Percentiles rank a stretch among this genome's conserved stretches.
Evolutionary conservation across 345 rosid genomes (phyloP).

Genomic region (Rubroshorea leprosula): DNA sequence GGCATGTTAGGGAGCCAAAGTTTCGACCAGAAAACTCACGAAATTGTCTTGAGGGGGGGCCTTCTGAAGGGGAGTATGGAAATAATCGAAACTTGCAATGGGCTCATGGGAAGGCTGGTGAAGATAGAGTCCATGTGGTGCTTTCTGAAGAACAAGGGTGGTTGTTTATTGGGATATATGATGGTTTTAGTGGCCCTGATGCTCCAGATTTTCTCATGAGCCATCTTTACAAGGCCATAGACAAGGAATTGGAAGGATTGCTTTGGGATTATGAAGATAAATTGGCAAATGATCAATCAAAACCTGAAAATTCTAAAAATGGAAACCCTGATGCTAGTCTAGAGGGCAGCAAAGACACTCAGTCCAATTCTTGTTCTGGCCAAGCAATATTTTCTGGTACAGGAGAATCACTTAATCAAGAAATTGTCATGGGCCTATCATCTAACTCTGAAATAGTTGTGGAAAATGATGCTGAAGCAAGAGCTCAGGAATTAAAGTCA

Average conservation of each 20-base stretch:
- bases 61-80: constrained; percentile 50
- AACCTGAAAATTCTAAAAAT: constrained; percentile 23
- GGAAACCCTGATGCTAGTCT: constrained; percentile 20
- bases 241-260: constrained; percentile 86
- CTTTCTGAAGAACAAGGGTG: constrained; percentile 99
- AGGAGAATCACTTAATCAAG: constrained; percentile 32
- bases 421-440: constrained; percentile 25
- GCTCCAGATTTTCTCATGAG: constrained; percentile 93
- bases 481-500: constrained; percentile 23
- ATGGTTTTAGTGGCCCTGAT: constrained; percentile 98
- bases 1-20: constrained; percentile 70
- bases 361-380: constrained; percentile 24
- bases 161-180: constrained; percentile 92
- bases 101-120: constrained; percentile 99
- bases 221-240: constrained; percentile 76
- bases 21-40: constrained; percentile 49
- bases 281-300: constrained; percentile 33
- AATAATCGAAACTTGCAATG: constrained; percentile 76
- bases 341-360: constrained; percentile 25
- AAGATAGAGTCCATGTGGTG: constrained; percentile 94
- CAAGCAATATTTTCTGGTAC: constrained; percentile 27
- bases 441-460: constrained; percentile 48
- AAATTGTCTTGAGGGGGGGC: constrained; percentile 50
- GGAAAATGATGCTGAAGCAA: constrained; percentile 30
- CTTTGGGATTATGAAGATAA: constrained; percentile 80